phyloP scores from a whole-genome alignment of 2,329 filamentous ascomycete genomes.

The Nemania sp. region DNA sequence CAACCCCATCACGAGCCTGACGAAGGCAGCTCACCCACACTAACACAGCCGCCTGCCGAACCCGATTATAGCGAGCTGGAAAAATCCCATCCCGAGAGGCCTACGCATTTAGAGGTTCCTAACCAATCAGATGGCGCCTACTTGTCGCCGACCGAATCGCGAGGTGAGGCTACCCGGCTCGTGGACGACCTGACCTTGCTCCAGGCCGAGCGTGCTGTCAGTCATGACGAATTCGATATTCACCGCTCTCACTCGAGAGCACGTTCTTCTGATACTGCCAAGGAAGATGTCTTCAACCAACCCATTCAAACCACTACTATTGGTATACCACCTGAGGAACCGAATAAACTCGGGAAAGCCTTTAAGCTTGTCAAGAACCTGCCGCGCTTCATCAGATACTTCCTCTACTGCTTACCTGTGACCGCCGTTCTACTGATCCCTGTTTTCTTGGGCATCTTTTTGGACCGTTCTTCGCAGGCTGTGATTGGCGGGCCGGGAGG shows the following conservation, averaged over 20 bases:
- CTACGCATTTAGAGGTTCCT: constrained; percentile 43
- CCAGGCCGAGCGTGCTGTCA: constrained; percentile 50
- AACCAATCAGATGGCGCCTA: constrained; percentile 33
- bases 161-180: constrained; percentile 47
- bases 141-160: constrained; percentile 44
- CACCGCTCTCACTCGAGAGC: constrained; percentile 43
- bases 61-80: constrained; percentile 28
- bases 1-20: constrained; percentile 31
- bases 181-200: constrained; percentile 51
- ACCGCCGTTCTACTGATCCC: constrained; percentile 75
- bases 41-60: constrained; percentile 21
- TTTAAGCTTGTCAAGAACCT: constrained; percentile 64
- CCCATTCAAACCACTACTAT: constrained; percentile 37
- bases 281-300: constrained; percentile 51
- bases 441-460: constrained; percentile 71
- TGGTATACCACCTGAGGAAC: constrained; percentile 65
- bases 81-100: constrained; percentile 32
- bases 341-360: constrained; percentile 70
- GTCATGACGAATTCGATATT: constrained; percentile 44
- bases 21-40: constrained; percentile 42
- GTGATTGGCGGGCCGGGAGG: constrained; percentile 76
- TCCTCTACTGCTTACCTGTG: constrained; percentile 77
- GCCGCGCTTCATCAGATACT: constrained; percentile 77
- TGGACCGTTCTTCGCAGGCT: constrained; percentile 58
- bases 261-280: constrained; percentile 40